Conservation (phyloP, 305 asterid species). For the Andrographis paniculata region DNA sequence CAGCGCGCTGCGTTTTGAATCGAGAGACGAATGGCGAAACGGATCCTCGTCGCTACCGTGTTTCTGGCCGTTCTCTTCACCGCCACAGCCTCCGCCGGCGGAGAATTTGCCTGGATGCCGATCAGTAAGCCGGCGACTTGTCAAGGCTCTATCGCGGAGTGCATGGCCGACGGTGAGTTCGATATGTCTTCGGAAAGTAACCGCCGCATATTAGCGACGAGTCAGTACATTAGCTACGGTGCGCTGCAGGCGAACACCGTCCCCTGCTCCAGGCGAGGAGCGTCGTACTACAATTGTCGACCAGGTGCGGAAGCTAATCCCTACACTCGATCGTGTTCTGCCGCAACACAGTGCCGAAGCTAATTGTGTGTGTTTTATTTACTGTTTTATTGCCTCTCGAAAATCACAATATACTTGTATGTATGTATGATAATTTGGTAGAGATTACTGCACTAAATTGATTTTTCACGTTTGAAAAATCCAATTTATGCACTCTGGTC, state of each 20-base stretch:
- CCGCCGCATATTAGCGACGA: constrained; percentile 47
- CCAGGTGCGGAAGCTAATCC: constrained; percentile 68
- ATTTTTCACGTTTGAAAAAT: too few relatives aligned
- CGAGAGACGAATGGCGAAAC: neutral
- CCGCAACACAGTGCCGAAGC: constrained; percentile 58
- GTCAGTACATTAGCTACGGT: constrained; percentile 52
- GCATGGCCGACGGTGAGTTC: constrained; percentile 18
- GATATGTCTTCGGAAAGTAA: constrained; percentile 18
- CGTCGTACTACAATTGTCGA: constrained; percentile 56
- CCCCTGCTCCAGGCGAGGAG: constrained; percentile 58
- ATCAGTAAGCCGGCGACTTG: constrained; percentile 12
- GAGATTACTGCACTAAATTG: too few relatives aligned
- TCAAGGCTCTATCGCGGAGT: constrained; percentile 29
- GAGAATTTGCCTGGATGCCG: neutral
- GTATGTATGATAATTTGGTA: too few relatives aligned
- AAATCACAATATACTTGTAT: too few relatives aligned
- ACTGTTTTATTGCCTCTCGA: too few relatives aligned
- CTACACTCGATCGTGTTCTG: constrained; percentile 51
- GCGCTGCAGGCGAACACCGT: constrained; percentile 55
- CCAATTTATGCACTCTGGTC: too few relatives aligned
- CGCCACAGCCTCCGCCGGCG: neutral
- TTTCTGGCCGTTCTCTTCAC: neutral
- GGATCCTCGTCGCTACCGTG: neutral
- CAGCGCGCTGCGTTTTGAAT: neutral
- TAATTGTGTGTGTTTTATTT: constrained; percentile 10